A percentile compares a stretch with the other conserved stretches of the same genome.
phyloP scores from a whole-genome alignment of 805 yeast genomes.

The Yamadazyma phyllophila region DNA sequence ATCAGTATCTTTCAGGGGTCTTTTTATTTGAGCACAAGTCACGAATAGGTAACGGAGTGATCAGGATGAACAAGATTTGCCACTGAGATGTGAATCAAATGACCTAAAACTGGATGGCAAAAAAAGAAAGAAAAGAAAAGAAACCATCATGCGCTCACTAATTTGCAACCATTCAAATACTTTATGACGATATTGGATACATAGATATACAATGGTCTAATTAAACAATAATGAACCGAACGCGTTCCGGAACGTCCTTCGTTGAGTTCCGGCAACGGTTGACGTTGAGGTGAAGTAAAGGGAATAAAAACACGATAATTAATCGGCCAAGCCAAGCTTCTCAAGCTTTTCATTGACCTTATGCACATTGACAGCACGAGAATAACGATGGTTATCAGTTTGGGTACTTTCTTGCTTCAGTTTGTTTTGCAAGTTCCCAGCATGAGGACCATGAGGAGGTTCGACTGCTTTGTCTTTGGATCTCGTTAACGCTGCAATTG shows the following conservation, averaged over 20 bases:
- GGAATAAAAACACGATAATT: background rate
- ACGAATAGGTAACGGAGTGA: too few relatives aligned
- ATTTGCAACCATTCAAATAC: background rate
- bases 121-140: background rate
- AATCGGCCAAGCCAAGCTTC: slow-evolving; percentile 7
- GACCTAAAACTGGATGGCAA: too few relatives aligned
- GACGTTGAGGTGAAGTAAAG: too few relatives aligned
- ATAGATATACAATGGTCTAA: background rate
- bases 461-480: background rate
- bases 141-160: background rate
- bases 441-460: background rate
- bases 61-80: too few relatives aligned
- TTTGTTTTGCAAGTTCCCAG: background rate
- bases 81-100: too few relatives aligned
- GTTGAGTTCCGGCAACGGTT: too few relatives aligned
- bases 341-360: slow-evolving; percentile 13
- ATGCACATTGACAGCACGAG: slow-evolving; percentile 11
- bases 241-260: too few relatives aligned
- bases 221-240: background rate
- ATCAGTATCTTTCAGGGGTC: background rate
- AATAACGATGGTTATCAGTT: slow-evolving; percentile 1
- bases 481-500: slow-evolving; percentile 6
- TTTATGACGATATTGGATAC: background rate
- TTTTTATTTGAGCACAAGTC: too few relatives aligned
- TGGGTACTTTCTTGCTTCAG: background rate